These are phyloP conservation scores for Periconia sp. DNA, from an alignment of 2,329 filamentous ascomycete species.

Conservation along the genomic window DNA sequence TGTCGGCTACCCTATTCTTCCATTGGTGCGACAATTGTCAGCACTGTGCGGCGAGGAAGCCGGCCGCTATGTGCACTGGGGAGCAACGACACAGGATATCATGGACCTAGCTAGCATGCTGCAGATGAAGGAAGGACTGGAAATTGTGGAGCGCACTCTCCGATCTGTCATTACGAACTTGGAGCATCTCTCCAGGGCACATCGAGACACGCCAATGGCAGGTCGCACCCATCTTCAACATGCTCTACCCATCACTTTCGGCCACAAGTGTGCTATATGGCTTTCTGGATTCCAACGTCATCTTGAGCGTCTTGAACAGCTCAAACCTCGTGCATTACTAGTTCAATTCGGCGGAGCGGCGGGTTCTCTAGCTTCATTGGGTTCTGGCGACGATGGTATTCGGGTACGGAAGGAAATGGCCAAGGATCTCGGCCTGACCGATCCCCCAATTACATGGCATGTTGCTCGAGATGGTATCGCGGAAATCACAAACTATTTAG, in stretches of 20 bases:
- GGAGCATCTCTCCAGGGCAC: constrained; percentile 49
- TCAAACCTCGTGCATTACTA: constrained; percentile 55
- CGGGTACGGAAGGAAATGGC: constrained; percentile 58
- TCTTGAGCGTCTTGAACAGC: constrained; percentile 53
- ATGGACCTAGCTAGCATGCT: constrained; percentile 62
- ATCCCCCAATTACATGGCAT: constrained; percentile 64
- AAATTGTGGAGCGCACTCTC: constrained; percentile 55
- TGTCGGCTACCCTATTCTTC: constrained; percentile 61
- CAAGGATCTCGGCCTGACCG: constrained; percentile 52
- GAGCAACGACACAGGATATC: constrained; percentile 65
- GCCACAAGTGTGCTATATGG: constrained; percentile 64
- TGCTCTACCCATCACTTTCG: constrained; percentile 63
- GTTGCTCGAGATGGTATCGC: constrained; percentile 61
- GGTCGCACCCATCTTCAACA: constrained; percentile 65
- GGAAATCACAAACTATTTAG: constrained; percentile 61
- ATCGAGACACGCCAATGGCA: constrained; percentile 63
- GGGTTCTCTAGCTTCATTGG: constrained; percentile 61
- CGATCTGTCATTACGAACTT: constrained; percentile 52
- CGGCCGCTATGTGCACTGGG: constrained; percentile 62
- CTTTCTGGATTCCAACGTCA: constrained; percentile 59
- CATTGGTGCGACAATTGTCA: constrained; percentile 57
- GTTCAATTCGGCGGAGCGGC: constrained; percentile 65
- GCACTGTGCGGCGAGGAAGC: constrained; percentile 44
- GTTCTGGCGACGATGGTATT: constrained; percentile 55
- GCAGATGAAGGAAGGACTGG: constrained; percentile 59